Percentiles rank a stretch among this genome's conserved stretches.
These are phyloP conservation scores for Taphrina deformans DNA, from an alignment of 1,139 yeast species.

Conservation along the genomic window DNA sequence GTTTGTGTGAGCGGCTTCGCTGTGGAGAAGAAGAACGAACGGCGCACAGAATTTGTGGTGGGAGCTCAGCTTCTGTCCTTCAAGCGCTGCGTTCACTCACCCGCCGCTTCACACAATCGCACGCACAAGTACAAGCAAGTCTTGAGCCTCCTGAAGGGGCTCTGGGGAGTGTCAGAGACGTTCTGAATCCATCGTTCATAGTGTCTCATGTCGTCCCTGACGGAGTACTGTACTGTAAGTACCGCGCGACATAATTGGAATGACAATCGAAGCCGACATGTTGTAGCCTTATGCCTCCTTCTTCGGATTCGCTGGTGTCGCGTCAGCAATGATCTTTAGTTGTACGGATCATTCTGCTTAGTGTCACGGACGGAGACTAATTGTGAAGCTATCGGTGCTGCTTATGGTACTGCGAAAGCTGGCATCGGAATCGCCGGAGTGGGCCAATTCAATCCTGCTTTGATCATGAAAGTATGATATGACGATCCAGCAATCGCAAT, in stretches of 20 bases:
- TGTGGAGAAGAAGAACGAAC: background rate
- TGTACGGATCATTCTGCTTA: background rate
- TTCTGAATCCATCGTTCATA: too few species aligned
- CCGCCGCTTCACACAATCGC: background rate
- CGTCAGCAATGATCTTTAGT: conserved; percentile 28
- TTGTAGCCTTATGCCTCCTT: conserved; percentile 32
- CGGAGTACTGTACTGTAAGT: conserved; percentile 30
- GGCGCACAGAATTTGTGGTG: too few species aligned
- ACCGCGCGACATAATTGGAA: background rate
- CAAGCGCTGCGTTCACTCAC: background rate
- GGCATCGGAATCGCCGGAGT: conserved; percentile 97
- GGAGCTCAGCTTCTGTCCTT: too few species aligned
- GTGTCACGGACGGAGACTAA: background rate
- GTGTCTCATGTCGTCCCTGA: conserved; percentile 22
- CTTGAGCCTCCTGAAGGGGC: too few species aligned
- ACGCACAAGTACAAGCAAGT: too few species aligned
- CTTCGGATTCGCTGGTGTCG: conserved; percentile 34
- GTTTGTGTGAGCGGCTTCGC: background rate
- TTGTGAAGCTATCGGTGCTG: conserved; percentile 68
- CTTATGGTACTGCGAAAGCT: conserved; percentile 98
- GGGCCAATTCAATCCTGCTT: conserved; percentile 46
- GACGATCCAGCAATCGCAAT: too few species aligned
- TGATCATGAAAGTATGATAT: conserved; percentile 45
- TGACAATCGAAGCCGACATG: background rate
- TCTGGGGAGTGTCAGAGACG: too few species aligned